Evolutionary conservation across 2,329 filamentous ascomycete genomes (phyloP).

Genomic region (Pseudogymnoascus sp.): DNA sequence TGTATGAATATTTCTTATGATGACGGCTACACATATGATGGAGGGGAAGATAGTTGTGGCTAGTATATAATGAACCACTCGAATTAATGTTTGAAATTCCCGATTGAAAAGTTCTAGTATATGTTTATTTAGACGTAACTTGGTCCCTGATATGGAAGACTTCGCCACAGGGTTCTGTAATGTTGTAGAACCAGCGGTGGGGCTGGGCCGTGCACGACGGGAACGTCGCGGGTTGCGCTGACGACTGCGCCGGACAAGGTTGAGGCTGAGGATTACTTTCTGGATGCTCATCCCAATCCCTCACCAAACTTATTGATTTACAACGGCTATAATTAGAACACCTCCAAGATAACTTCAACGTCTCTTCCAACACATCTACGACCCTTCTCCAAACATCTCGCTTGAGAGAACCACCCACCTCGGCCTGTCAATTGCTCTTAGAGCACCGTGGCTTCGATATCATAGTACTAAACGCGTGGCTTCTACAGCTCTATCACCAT

Average conservation of each 20-base stretch:
- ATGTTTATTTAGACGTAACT: neutral
- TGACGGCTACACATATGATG: constrained; percentile 4
- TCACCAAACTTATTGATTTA: neutral
- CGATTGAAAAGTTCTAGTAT: neutral
- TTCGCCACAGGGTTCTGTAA: neutral
- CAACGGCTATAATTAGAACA: neutral
- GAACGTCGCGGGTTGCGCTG: neutral
- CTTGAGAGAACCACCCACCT: neutral
- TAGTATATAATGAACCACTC: constrained; percentile 6
- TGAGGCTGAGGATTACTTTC: neutral
- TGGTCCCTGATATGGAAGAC: neutral
- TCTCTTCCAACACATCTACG: neutral
- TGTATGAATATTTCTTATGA: constrained; percentile 3
- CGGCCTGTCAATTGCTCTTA: neutral
- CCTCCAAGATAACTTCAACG: neutral
- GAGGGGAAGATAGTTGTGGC: neutral
- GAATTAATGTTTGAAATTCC: neutral
- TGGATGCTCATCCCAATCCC: neutral
- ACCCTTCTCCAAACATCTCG: neutral
- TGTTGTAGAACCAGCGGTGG: neutral
- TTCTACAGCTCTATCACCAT: constrained; percentile 35
- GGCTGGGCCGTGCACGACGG: neutral
- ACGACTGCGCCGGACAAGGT: neutral
- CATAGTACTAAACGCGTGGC: neutral
- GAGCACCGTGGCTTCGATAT: constrained; percentile 17